phyloP scores from a whole-genome alignment of 139 green algal species.

The Desmodesmus armatus region DNA sequence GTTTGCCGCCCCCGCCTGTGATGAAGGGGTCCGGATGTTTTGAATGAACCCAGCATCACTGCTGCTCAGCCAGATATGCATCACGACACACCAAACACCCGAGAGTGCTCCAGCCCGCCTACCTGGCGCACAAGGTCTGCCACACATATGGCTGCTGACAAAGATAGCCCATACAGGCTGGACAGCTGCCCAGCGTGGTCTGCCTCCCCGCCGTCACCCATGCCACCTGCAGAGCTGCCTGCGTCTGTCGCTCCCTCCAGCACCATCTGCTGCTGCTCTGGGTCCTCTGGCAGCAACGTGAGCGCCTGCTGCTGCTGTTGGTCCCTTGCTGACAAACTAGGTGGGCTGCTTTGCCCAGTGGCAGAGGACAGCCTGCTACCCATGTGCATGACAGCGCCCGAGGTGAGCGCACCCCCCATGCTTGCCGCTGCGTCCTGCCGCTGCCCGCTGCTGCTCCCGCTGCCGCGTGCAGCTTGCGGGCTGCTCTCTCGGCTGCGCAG shows the following conservation, averaged over 20 bases:
- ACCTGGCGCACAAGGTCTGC: conserved; percentile 71
- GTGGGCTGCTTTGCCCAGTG: no score
- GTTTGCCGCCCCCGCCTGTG: no score
- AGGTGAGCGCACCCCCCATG: no score
- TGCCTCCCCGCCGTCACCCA: not conserved
- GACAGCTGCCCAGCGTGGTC: conserved; percentile 30
- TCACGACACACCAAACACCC: no score
- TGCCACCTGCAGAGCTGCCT: not conserved
- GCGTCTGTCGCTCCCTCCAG: not conserved
- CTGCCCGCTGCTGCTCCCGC: conserved; percentile 15
- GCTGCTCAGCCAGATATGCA: no score
- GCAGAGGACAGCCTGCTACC: no score
- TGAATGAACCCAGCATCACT: no score
- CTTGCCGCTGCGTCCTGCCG: not conserved
- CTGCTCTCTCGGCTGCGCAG: no score
- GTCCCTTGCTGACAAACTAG: not conserved
- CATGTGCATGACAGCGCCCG: no score
- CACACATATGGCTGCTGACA: conserved; percentile 58
- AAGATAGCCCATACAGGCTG: conserved; percentile 47
- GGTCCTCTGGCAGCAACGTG: no score
- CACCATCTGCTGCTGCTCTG: not conserved
- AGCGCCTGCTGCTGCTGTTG: conserved; percentile 14
- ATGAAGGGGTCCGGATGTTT: no score
- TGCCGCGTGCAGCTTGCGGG: not conserved
- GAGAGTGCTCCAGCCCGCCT: not conserved